Conservation (phyloP, 2,329 filamentous ascomycete species). For the Fusarium avenaceum region DNA sequence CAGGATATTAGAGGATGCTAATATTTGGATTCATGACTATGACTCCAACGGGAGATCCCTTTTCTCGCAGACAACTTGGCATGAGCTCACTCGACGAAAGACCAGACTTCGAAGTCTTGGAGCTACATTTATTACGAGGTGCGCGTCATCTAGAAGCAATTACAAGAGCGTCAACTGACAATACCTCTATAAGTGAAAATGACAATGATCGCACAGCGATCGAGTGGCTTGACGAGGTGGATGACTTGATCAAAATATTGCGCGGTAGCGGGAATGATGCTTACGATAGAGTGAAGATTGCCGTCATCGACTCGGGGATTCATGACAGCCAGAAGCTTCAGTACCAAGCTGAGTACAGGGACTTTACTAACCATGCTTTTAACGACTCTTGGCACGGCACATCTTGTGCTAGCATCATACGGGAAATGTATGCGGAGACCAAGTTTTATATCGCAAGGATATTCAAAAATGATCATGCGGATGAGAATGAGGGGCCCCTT, state of each 20-base stretch:
- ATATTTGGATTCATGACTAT: too few relatives aligned
- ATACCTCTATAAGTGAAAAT: fast-evolving
- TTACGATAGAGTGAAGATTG: fast-evolving
- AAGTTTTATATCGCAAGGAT: fast-evolving
- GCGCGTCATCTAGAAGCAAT: too few relatives aligned
- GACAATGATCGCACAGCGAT: fast-evolving
- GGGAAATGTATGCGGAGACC: fast-evolving
- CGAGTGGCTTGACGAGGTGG: fast-evolving
- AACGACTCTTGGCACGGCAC: constrained; percentile 4
- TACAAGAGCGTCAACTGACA: too few relatives aligned
- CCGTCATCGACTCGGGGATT: not conserved
- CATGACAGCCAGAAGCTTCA: fast-evolving
- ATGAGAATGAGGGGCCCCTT: fast-evolving
- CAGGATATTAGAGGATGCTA: too few relatives aligned
- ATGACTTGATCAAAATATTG: fast-evolving
- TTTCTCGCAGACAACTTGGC: too few relatives aligned
- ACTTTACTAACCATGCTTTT: not conserved
- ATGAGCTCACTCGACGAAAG: too few relatives aligned
- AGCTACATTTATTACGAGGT: too few relatives aligned
- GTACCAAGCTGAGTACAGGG: not conserved
- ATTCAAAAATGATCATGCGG: fast-evolving
- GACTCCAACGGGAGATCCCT: too few relatives aligned
- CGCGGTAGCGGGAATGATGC: fast-evolving
- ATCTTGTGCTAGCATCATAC: not conserved
- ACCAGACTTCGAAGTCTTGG: too few relatives aligned